Evolutionary conservation across 2,329 filamentous ascomycete species (phyloP).

Genomic region (Pleoardoris graminearum): DNA sequence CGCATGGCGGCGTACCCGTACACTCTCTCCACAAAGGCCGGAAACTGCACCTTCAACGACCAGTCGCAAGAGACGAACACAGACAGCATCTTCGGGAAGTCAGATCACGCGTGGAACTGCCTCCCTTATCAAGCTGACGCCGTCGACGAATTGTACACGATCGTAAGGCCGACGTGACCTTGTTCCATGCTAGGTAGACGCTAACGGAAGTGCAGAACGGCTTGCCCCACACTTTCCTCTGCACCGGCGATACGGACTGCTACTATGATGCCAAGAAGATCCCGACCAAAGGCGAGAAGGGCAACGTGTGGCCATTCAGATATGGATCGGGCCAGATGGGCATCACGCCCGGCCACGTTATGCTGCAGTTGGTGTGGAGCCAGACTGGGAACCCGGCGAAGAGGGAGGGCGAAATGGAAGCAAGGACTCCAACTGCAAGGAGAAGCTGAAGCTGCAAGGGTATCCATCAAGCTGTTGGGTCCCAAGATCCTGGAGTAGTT

Average conservation of each 20-base stretch:
- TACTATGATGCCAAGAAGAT: conserved; percentile 38
- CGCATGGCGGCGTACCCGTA: conserved; percentile 29
- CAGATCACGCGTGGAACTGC: conserved; percentile 36
- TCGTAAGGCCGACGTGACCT: conserved; percentile 18
- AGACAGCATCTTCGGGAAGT: conserved; percentile 33
- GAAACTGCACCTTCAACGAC: conserved; percentile 41
- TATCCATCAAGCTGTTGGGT: no score
- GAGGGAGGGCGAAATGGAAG: no score
- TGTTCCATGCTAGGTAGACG: background rate
- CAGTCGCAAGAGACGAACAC: conserved; percentile 30
- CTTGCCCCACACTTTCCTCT: conserved; percentile 38
- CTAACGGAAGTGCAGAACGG: conserved; percentile 21
- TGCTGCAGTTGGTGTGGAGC: conserved; percentile 37
- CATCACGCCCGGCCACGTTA: conserved; percentile 39
- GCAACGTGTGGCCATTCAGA: conserved; percentile 35
- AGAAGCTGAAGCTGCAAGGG: no score
- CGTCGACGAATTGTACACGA: conserved; percentile 37
- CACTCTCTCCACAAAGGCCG: conserved; percentile 28
- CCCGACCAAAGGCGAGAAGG: conserved; percentile 20
- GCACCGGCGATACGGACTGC: conserved; percentile 39
- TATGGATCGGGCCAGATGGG: conserved; percentile 39
- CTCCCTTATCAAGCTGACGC: conserved; percentile 20
- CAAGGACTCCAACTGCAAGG: no score
- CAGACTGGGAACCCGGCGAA: conserved; percentile 8
- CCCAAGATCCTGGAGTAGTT: no score